Base-by-base conservation (phyloP, 768 basidiomycete species). In the Leucocoprinus leucothites region DNA sequence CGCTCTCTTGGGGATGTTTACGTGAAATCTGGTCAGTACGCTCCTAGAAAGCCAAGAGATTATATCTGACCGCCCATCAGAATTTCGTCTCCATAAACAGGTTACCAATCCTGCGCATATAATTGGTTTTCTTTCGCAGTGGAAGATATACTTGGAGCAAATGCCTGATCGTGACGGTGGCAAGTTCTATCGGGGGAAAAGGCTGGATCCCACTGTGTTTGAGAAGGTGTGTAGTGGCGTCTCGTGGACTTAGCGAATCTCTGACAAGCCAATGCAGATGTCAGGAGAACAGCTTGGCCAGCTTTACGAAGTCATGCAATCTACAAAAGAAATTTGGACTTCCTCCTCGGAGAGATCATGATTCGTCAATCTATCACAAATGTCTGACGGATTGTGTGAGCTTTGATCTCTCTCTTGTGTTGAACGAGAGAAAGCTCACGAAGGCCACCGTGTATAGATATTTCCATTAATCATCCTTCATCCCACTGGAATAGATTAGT, bases 101-200 rank as follows among this genome's bases (percentile, higher is more conserved):
- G 82, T 86, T 9, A 86, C 86, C 19, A 98, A 98, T 70, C 91
- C 94, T 2, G 77, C 87, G 7, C 85, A 98, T 67, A 84, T 98
- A 58, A 96, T 98, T 67, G 94, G 93, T 2, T 99, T 99, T 66
- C 77, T 98, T 8, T 87, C 89, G 2, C 91, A 98, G 64, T 99
- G 96, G 96, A 97, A 96, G 69, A 68, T 82, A 56, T 98, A 99
- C 69, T 78, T 98, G 53, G 92, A 96, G 61, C 71, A 82, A 57
- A 67, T 89, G 31, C 85, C 84, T 11, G 70, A 63, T 24, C 79
- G 76, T 13, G 65, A 71, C 4, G 74, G 79, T 34, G 71, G 66
- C 2, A 66, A 71, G 51, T 64, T 61, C 31, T 92, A 89, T 63
- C 64, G 64, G 26, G 89, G 88, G 28, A 86, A 81, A 67, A 86